Percentiles rank a stretch among this genome's conserved stretches.
These are phyloP conservation scores for Euphorbia tirucalli DNA, from an alignment of 345 rosid genomes.

Conservation along the genomic window DNA sequence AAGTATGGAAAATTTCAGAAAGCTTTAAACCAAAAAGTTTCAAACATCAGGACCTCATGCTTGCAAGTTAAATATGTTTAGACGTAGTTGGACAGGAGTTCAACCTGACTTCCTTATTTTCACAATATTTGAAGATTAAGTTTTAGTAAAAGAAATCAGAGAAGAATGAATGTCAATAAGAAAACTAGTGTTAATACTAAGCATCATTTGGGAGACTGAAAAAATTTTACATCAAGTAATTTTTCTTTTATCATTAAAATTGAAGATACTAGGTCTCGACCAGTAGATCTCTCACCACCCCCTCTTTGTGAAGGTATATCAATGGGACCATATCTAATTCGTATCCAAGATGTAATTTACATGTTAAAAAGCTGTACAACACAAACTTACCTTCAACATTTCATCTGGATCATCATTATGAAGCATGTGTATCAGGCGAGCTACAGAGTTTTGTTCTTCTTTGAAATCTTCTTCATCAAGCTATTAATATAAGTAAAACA, in stretches of 20 bases:
- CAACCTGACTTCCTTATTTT: background rate
- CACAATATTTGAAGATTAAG: background rate
- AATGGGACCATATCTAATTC: too few species aligned
- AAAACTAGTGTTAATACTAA: too few species aligned
- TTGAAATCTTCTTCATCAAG: slow-evolving; percentile 91
- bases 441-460: slow-evolving; percentile 94
- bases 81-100: background rate
- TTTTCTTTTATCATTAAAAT: too few species aligned
- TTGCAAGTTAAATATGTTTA: background rate
- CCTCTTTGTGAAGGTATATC: too few species aligned
- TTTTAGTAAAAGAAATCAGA: background rate
- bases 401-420: slow-evolving; percentile 82
- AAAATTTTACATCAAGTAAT: background rate
- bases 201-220: too few species aligned
- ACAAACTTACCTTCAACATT: slow-evolving; percentile 78
- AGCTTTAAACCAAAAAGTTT: too few species aligned
- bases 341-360: background rate
- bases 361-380: background rate
- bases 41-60: background rate
- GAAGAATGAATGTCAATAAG: too few species aligned
- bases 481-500: slow-evolving; percentile 32
- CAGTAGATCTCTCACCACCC: too few species aligned
- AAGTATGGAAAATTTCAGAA: background rate
- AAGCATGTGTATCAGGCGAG: slow-evolving; percentile 88
- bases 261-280: too few species aligned